These are phyloP conservation scores for Aphanocladium album DNA, from an alignment of 2,329 filamentous ascomycete species.

Conservation along the genomic window DNA sequence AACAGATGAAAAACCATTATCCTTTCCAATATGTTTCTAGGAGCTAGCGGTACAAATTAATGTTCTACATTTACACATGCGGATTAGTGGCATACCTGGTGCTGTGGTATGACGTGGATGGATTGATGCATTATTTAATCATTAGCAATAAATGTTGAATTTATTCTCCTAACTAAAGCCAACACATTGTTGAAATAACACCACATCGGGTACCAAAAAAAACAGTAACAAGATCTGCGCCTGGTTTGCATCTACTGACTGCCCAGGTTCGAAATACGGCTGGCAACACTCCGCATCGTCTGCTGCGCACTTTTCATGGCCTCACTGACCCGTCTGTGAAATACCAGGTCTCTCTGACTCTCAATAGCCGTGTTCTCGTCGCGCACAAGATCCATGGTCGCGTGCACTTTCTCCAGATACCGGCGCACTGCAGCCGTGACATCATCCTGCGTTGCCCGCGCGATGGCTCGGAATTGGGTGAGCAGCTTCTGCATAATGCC, in stretches of 20 bases:
- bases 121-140: slow-evolving; percentile 26
- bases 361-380: slow-evolving; percentile 33
- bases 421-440: slow-evolving; percentile 15
- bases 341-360: slow-evolving; percentile 31
- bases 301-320: neutral
- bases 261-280: neutral
- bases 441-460: slow-evolving; percentile 19
- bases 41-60: slow-evolving; percentile 32
- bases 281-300: neutral
- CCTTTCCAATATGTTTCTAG: slow-evolving; percentile 41
- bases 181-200: neutral
- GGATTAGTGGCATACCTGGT: too few species aligned
- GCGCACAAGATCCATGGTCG: slow-evolving; percentile 31
- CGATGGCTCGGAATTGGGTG: slow-evolving; percentile 18
- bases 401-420: slow-evolving; percentile 24
- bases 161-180: neutral
- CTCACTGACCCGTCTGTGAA: slow-evolving; percentile 25
- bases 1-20: slow-evolving; percentile 44
- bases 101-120: too few species aligned
- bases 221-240: neutral
- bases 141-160: slow-evolving; percentile 1
- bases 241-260: neutral
- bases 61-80: too few species aligned
- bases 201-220: neutral
- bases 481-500: slow-evolving; percentile 25